These are phyloP conservation scores for Cyanidiococcus yangmingshanensis DNA, from an alignment of 23 red algal species.

Conservation along the genomic window DNA sequence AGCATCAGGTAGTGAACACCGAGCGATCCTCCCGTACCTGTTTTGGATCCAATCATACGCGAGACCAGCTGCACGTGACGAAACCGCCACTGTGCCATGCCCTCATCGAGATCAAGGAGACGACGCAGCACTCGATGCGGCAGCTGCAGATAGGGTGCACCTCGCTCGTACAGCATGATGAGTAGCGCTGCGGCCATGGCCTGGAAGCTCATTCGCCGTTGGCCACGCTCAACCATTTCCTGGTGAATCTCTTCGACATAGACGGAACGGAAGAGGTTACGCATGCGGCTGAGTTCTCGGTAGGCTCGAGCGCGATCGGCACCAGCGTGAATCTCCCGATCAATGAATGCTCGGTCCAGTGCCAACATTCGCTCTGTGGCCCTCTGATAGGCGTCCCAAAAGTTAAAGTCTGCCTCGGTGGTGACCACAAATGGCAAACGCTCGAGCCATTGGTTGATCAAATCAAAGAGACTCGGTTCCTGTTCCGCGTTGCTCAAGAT, in stretches of 20 bases:
- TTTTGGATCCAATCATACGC: conserved; percentile 93
- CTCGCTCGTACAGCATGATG: conserved; percentile 95
- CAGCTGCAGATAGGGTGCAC: conserved; percentile 66
- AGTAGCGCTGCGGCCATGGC: conserved; percentile 75
- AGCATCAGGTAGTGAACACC: conserved; percentile 67
- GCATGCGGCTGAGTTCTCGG: conserved; percentile 46
- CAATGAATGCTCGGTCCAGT: conserved; percentile 55
- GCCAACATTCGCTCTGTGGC: conserved; percentile 73
- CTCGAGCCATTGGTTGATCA: conserved; percentile 81
- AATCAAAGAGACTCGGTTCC: conserved; percentile 80
- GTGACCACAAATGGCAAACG: conserved; percentile 60
- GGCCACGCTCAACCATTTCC: conserved; percentile 36
- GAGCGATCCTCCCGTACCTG: conserved; percentile 82
- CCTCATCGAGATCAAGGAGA: conserved; percentile 88
- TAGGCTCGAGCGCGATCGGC: conserved; percentile 40
- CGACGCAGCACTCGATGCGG: conserved; percentile 66
- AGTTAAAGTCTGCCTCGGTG: conserved; percentile 72
- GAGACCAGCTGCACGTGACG: conserved; percentile 95
- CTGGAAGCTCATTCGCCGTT: conserved; percentile 72
- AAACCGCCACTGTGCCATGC: conserved; percentile 89
- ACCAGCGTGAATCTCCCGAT: conserved; percentile 23
- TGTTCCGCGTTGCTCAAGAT: conserved; percentile 50
- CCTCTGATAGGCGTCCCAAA: conserved; percentile 57
- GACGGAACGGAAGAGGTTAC: conserved; percentile 59
- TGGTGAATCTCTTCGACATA: conserved; percentile 76